phyloP scores from a whole-genome alignment of 148 eudicot species.

The Amaranthus palmeri region DNA sequence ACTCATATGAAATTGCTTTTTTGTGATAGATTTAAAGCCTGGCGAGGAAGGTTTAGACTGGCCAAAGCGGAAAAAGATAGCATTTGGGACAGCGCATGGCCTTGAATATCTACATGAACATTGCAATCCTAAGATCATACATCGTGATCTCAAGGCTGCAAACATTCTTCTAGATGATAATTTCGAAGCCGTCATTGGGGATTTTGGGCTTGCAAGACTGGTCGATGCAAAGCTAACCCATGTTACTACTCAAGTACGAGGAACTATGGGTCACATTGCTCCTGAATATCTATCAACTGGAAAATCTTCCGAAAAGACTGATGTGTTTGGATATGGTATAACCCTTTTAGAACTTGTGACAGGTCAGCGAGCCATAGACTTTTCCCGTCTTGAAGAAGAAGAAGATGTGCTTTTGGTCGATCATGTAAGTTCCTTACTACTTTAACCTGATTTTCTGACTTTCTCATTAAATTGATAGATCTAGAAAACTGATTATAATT shows the following conservation, averaged over 20 bases:
- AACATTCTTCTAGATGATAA: constrained; percentile 80
- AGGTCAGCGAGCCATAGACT: constrained; percentile 91
- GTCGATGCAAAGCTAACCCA: constrained; percentile 76
- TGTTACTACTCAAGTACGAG: constrained; percentile 88
- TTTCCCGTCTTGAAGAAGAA: constrained; percentile 92
- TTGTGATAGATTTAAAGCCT: constrained; percentile 54
- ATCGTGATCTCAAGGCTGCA: constrained; percentile 92
- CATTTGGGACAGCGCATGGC: constrained; percentile 89
- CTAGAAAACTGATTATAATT: background rate
- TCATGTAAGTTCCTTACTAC: constrained; percentile 53
- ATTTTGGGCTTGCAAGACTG: constrained; percentile 80
- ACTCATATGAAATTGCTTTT: background rate
- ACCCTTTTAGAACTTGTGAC: constrained; percentile 88
- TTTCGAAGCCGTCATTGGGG: constrained; percentile 84
- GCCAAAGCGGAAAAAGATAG: constrained; percentile 67
- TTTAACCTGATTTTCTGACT: background rate
- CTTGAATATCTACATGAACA: constrained; percentile 88
- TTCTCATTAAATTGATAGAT: background rate
- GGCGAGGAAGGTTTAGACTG: constrained; percentile 91
- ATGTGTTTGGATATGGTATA: constrained; percentile 92
- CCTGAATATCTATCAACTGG: constrained; percentile 94
- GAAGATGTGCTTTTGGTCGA: constrained; percentile 86
- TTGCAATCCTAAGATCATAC: constrained; percentile 91
- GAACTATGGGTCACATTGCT: constrained; percentile 98
- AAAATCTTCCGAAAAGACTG: constrained; percentile 91